These are phyloP conservation scores for Staphylotrichum longicolle DNA, from an alignment of 495 filamentous ascomycete genomes.

Conservation along the genomic window DNA sequence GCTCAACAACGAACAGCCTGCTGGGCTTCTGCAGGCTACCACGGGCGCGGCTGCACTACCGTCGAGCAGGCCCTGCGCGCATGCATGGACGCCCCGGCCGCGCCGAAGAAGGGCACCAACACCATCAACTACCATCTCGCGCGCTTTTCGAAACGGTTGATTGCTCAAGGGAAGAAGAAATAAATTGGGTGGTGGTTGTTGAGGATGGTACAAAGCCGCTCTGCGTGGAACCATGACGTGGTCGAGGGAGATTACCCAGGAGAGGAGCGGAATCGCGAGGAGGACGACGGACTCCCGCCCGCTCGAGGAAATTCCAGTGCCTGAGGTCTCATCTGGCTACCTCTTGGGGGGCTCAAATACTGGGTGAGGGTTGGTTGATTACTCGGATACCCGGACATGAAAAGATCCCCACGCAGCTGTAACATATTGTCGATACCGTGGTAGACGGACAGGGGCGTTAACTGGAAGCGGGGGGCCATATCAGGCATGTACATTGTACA, in stretches of 20 bases:
- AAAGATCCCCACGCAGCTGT: too few species aligned
- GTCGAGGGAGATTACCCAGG: too few species aligned
- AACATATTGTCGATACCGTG: neutral
- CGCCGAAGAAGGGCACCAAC: constrained; percentile 66
- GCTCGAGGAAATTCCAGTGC: too few species aligned
- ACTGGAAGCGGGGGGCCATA: neutral
- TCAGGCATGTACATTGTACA: constrained; percentile 18
- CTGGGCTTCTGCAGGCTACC: constrained; percentile 88
- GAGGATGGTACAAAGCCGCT: neutral
- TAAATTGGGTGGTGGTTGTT: constrained; percentile 33
- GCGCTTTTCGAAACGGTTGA: constrained; percentile 80
- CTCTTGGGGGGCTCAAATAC: too few species aligned
- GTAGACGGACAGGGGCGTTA: constrained; percentile 3
- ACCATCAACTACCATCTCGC: constrained; percentile 93
- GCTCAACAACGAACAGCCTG: constrained; percentile 57
- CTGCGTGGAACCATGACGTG: too few species aligned
- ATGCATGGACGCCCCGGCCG: constrained; percentile 90
- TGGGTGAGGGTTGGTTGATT: too few species aligned
- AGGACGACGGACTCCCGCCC: too few species aligned
- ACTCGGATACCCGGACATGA: too few species aligned
- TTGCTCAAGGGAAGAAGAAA: constrained; percentile 60
- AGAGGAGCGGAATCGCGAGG: too few species aligned
- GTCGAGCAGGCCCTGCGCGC: constrained; percentile 76
- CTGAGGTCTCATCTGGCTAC: too few species aligned
- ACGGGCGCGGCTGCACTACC: constrained; percentile 67